Percentiles rank a stretch among this genome's conserved stretches.
These are phyloP conservation scores for Boletus rex-veris DNA, from an alignment of 768 basidiomycete species.

Conservation along the genomic window DNA sequence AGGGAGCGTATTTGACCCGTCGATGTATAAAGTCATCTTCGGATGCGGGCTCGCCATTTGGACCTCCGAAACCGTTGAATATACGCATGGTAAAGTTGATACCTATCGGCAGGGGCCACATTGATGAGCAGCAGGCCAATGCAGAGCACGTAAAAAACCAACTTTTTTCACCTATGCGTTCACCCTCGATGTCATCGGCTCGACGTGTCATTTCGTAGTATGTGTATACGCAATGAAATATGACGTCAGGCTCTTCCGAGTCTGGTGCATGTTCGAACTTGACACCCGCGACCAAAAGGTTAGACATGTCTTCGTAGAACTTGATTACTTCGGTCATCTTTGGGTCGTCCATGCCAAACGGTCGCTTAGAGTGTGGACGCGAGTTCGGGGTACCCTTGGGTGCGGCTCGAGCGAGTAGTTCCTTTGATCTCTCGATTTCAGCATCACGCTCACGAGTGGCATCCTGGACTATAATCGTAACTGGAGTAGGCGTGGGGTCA, in stretches of 20 bases:
- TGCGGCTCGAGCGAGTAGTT: constrained; percentile 40
- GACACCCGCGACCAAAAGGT: constrained; percentile 64
- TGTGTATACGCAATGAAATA: constrained; percentile 68
- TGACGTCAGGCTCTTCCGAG: constrained; percentile 46
- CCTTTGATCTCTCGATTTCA: constrained; percentile 57
- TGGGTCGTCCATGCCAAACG: constrained; percentile 46
- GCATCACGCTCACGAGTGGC: constrained; percentile 53
- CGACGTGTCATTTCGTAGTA: constrained; percentile 34
- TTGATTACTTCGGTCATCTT: constrained; percentile 58
- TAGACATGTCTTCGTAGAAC: constrained; percentile 86
- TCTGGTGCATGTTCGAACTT: constrained; percentile 39
- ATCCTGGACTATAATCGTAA: constrained; percentile 42
- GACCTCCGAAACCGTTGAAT: constrained; percentile 36
- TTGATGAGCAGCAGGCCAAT: constrained; percentile 1
- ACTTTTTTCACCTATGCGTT: constrained; percentile 33
- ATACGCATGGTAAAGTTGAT: constrained; percentile 58
- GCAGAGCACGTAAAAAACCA: constrained; percentile 1
- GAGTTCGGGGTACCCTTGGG: constrained; percentile 38
- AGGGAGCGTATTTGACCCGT: constrained; percentile 54
- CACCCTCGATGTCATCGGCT: constrained; percentile 34
- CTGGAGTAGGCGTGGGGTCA: not conserved
- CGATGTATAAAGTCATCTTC: constrained; percentile 33
- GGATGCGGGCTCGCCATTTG: constrained; percentile 31
- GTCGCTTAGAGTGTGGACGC: constrained; percentile 34
- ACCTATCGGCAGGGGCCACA: constrained; percentile 36